phyloP scores from a whole-genome alignment of 306 rosid genomes.

The Lithocarpus polystachyus region DNA sequence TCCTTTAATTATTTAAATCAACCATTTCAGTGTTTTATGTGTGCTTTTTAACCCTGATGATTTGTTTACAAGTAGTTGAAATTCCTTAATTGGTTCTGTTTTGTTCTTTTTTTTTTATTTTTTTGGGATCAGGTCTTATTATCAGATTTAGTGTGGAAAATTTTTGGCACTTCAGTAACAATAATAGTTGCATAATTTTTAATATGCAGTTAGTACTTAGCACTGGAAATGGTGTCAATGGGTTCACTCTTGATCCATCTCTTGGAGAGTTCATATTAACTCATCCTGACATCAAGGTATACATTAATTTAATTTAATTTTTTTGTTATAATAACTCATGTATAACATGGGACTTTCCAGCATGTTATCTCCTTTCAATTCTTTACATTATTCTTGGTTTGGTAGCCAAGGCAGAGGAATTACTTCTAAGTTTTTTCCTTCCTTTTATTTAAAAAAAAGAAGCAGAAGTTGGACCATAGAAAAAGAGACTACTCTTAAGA shows the following conservation, averaged over 20 bases:
- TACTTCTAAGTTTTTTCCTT: neutral
- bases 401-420: neutral
- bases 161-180: neutral
- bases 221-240: conserved; percentile 80
- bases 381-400: neutral
- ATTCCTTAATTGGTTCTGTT: neutral
- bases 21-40: neutral
- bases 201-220: conserved; percentile 68
- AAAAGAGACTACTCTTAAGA: neutral
- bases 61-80: neutral
- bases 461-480: neutral
- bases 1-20: neutral
- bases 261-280: conserved; percentile 94
- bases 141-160: too few species aligned
- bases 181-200: neutral
- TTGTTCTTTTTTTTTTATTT: neutral
- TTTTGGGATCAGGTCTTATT: too few species aligned
- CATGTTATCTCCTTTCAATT: neutral
- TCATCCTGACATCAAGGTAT: conserved; percentile 89
- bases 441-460: neutral
- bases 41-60: neutral
- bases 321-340: neutral
- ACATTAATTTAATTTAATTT: too few species aligned
- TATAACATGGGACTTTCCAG: neutral
- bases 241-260: conserved; percentile 97